Base-by-base conservation (phyloP, 371 early-diverging fungal species). In the Rhizopus arrhizus region DNA sequence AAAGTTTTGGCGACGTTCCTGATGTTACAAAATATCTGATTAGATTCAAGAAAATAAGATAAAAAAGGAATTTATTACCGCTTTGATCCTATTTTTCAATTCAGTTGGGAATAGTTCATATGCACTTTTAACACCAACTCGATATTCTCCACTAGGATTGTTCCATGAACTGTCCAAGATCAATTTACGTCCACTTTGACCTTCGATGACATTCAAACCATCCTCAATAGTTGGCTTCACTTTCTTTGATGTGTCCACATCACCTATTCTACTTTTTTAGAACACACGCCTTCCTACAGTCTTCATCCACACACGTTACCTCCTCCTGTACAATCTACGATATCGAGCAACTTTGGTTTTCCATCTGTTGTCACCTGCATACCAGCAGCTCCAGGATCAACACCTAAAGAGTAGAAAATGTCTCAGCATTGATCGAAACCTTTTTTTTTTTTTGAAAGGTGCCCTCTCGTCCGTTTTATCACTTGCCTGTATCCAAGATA, bases 311-410 rank as follows among this genome's bases (percentile, higher is more conserved):
- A 31, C 3, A 48, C 22, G 35, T 61, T 61, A 77, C 80, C 83
- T 49, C 83, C 82, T 40, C 96, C 95, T 9, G 96, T 93, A 80
- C 96, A 95, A 78, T 96, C 98, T 43, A 97, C 87, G 58, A 92
- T 85, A 72, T 96, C 95, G 40, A 95, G 77, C 36, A 96, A 77
- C 75, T 97, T 96, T 54, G 89, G 93, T 65, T 86, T 86, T 47
- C 95, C 95, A 55, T 94, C 92, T 8, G 91, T 88, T 5, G 96
- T 95, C 9, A 85, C 84, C 72, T 85, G 89, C 66, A 92, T 81
- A 54, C 91, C 95, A 43, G 88, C 82, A 41, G 96, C 95, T 38
- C 89, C 92, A 34, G 97, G 97, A 74, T 95, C 96, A 38, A 97
- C 90, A 47, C 96, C 85, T 69, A 65, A 48, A 46, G 13, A 35